Base-by-base conservation (phyloP, 2,329 filamentous ascomycete genomes). In the Alternaria alternata region DNA sequence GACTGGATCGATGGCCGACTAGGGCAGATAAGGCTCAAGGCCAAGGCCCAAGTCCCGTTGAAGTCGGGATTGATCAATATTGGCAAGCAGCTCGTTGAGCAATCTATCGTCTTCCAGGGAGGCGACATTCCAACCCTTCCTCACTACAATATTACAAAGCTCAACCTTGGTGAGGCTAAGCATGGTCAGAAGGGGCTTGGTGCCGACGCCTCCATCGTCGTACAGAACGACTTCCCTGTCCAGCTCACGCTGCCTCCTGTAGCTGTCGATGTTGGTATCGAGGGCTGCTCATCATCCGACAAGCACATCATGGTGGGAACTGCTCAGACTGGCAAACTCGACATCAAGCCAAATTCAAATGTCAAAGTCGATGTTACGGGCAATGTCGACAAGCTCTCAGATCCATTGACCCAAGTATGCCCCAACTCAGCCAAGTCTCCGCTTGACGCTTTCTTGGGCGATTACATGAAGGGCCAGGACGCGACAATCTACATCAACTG, bases 1-100 rank as follows among this genome's bases (percentile, higher is more conserved):
- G 91, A 97, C 77, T 98, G 93, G 89, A 81, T 99, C 61, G 88
- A 91, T 54, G 93, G 94, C 39, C 89, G 88, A 54, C 82, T 98
- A 59, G 86, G 88, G 11, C 83, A 86, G 57, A 80, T 99, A 58
- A 87, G 86, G 62, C 82, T 98, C 14, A 84, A 89, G 55, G 94
- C 91, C 43, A 90, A 89, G 71, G 89, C 92, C 26, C 82, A 89
- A 39, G 83, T 98, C 38, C 84, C 85, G 32, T 80, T 98, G 57
- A 93, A 89, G 76, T 91, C 93, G 47, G 94, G 95, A 24, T 79
- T 96, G 51, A 81, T 98, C 61, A 87, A 87, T 44, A 83, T 98
- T 22, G 94, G 94, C 64, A 90, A 87, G 54, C 92, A 97, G 76
- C 81, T 84, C 28, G 81, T 99, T 61, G 86, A 87, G 52, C 88